Conservation (phyloP, 495 filamentous ascomycete species). For the Penicillium desertorum region DNA sequence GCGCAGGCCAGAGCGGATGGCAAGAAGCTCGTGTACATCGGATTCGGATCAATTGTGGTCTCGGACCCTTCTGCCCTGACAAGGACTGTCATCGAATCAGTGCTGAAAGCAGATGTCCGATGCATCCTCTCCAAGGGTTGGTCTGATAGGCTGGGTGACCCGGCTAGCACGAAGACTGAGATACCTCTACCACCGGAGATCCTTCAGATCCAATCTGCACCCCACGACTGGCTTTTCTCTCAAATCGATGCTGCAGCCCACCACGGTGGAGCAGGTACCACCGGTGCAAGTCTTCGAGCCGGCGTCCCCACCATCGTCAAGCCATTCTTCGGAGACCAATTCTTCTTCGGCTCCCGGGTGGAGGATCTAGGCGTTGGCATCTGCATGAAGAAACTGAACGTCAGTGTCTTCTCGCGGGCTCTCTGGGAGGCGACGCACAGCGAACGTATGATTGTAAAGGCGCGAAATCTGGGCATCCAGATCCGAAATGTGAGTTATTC, state of each 20-base stretch:
- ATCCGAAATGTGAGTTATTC: constrained; percentile 73
- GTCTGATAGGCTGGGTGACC: constrained; percentile 80
- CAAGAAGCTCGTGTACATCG: constrained; percentile 95
- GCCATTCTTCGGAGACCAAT: constrained; percentile 97
- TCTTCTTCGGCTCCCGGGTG: constrained; percentile 86
- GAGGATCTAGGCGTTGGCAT: constrained; percentile 93
- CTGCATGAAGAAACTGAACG: constrained; percentile 84
- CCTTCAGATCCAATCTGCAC: constrained; percentile 82
- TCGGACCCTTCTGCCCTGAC: constrained; percentile 85
- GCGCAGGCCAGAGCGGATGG: constrained; percentile 69
- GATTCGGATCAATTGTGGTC: constrained; percentile 96
- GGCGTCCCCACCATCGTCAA: constrained; percentile 94
- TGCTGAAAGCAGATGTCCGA: constrained; percentile 86
- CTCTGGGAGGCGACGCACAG: constrained; percentile 91
- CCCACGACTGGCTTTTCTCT: constrained; percentile 94
- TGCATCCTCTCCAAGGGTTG: constrained; percentile 98
- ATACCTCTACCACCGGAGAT: constrained; percentile 77
- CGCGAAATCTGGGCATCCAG: constrained; percentile 73
- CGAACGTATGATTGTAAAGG: constrained; percentile 86
- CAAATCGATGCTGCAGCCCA: constrained; percentile 95
- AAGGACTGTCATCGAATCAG: constrained; percentile 83
- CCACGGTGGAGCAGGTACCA: constrained; percentile 93
- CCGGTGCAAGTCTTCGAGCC: constrained; percentile 87
- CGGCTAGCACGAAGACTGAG: constrained; percentile 60
- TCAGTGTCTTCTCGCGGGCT: constrained; percentile 74